Conservation (phyloP, 371 early-diverging fungal species). For the Dinochytrium kinnereticum region DNA sequence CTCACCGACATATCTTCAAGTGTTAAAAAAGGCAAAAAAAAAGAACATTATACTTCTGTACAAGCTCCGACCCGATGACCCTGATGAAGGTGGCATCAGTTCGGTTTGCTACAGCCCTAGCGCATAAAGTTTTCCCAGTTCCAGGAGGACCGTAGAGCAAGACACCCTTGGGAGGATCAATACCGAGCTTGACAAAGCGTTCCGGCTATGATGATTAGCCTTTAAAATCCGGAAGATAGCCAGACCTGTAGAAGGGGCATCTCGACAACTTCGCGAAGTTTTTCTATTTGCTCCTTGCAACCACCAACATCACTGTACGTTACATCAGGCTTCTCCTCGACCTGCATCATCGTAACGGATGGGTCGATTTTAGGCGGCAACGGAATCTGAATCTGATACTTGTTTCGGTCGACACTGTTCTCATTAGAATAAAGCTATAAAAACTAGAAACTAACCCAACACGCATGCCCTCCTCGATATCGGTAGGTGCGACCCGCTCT, state of each 20-base stretch:
- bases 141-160: slow-evolving; percentile 99
- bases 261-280: slow-evolving; percentile 99
- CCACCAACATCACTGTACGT: slow-evolving; percentile 99
- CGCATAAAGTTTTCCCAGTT: slow-evolving; percentile 99
- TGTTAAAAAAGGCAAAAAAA: too few relatives aligned
- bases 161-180: slow-evolving; percentile 99
- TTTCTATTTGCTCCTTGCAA: slow-evolving; percentile 99
- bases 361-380: slow-evolving; percentile 99
- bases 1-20: slow-evolving; percentile 94
- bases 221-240: neutral
- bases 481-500: slow-evolving; percentile 95
- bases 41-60: slow-evolving; percentile 94
- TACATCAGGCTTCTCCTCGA: slow-evolving; percentile 99
- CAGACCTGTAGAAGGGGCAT: slow-evolving; percentile 89
- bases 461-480: slow-evolving; percentile 99
- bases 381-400: slow-evolving; percentile 99
- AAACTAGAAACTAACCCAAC: slow-evolving; percentile 77
- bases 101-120: slow-evolving; percentile 99
- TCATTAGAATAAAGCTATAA: neutral
- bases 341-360: slow-evolving; percentile 99
- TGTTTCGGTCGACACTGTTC: slow-evolving; percentile 95
- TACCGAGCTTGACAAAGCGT: slow-evolving; percentile 91
- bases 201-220: slow-evolving; percentile 70
- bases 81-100: slow-evolving; percentile 99
- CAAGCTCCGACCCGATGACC: slow-evolving; percentile 99